Evolutionary conservation across 108 stramenopile species (phyloP), one percentile per base, ranked within the genome.

Genomic region (Skeletonema potamos): DNA sequence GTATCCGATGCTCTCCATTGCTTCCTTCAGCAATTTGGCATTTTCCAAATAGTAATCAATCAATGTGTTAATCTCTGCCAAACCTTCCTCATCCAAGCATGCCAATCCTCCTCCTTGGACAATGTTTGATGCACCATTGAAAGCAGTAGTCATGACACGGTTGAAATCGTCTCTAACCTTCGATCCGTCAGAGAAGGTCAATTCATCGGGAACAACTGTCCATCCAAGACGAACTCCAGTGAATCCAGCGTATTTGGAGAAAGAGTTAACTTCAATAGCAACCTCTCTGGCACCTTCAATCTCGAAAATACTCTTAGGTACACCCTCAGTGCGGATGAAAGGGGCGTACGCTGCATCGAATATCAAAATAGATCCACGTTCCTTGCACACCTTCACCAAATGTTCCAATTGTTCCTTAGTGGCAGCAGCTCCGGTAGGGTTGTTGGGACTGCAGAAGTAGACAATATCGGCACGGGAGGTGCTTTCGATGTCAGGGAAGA

Each of bases 291-390:
- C 93, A 57, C 98, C 98, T 39, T 96, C 95, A 72, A 97, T 92
- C 81, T 98, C 98, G 77, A 95, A 98, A 66, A 98, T 97, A 66
- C 89, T 91, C 82, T 96, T 97, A 58, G 98, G 98, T 17, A 97
- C 89, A 63, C 90, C 95, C 13, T 85, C 82, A 30, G 84, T 71
- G 34, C 96, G 96, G 73, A 98, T 98, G 73, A 98, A 98, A 44
- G 98, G 98, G 32, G 98, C 98, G 74, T 98, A 98, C 37, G 98
- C 98, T 8, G 98, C 98, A 73, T 98, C 98, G 77, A 98, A 98
- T 36, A 98, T 94, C 62, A 94, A 81, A 58, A 94, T 94, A 13
- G 87, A 89, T 46, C 95, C 95, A 66, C 93, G 89, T 57, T 96
- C 94, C 77, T 93, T 92, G 78, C 96, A 96, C 24, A 92, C 61